Evolutionary conservation across 2,329 filamentous ascomycete species (phyloP), one percentile per base, ranked within the genome.

Genomic region (Aspergillus hortae): DNA sequence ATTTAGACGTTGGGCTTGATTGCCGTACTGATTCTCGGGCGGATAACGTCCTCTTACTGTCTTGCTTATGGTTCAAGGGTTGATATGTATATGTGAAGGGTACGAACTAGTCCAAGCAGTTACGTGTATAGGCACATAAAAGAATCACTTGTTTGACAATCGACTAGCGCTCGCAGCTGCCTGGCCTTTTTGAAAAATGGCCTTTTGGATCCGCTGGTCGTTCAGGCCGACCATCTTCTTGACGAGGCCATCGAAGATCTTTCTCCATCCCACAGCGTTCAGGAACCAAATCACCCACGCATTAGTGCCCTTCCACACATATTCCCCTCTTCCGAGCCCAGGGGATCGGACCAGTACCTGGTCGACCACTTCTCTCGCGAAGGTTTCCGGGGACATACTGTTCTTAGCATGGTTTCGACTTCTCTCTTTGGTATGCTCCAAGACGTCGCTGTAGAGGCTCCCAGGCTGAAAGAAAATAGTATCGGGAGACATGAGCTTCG

Each of bases 261-360:
- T 49, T 19, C 46, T 15, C 21, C 36, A 42, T 42, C 46, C 38
- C n/a, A 49, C 25, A 3, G 25, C 38, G 19, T 43, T 33, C 4
- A 49, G 23, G 11, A 49, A 19, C 46, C 25, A 49, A 15, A 49
- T 21, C 2, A 33, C 11, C 25, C 40, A 49, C 6, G 38, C 46
- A n/a, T 49, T 49, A 9, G 25, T 49, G n/a, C 46, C 46, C 21
- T 49, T 49, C 46, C 46, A 49, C 1, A 49, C 3, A 33, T 33
- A 43, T 5, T 17, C 17, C 4, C n/a, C 21, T 6, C 10, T 25
- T 10, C 19, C 17, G 4, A 33, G 32, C 3, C 3, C 32, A 3
- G 32, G 3, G 3, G 19, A 10, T 25, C 41, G 17, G 41, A 17
- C 4, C 19, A 25, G 17, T 9, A 44, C 11, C 25, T 44, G 7